These are phyloP conservation scores for Cutaneotrichosporon curvatum DNA, from an alignment of 1,284 basidiomycete species.

Conservation along the genomic window DNA sequence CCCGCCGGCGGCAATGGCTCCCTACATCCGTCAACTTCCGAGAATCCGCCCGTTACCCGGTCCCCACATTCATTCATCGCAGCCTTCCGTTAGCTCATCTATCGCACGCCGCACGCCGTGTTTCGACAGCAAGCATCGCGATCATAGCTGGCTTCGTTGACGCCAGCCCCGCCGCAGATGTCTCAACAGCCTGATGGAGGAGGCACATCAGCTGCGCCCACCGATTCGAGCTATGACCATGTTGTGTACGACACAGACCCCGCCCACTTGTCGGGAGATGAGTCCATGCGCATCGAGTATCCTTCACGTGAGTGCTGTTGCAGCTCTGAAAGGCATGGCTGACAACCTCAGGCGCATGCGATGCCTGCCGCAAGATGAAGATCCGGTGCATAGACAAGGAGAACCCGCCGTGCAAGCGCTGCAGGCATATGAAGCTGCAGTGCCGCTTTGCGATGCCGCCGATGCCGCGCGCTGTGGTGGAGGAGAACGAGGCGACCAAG, in stretches of 20 bases:
- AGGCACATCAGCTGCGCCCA: too few relatives aligned
- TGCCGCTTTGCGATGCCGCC: conserved; percentile 17
- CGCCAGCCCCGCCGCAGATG: too few relatives aligned
- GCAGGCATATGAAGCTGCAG: conserved; percentile 17
- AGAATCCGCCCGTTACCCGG: too few relatives aligned
- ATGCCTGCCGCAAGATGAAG: conserved; percentile 24
- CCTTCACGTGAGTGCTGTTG: background rate
- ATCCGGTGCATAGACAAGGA: conserved; percentile 25
- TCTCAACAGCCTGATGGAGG: too few relatives aligned
- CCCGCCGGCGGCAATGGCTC: too few relatives aligned
- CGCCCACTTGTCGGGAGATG: background rate
- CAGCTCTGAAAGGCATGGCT: background rate
- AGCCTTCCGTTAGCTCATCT: too few relatives aligned
- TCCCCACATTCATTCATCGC: too few relatives aligned
- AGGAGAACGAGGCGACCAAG: conserved; percentile 7
- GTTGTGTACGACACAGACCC: background rate
- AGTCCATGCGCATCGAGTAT: background rate
- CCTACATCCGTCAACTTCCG: too few relatives aligned
- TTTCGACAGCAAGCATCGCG: too few relatives aligned
- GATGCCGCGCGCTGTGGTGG: conserved; percentile 18
- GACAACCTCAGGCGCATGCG: conserved; percentile 8
- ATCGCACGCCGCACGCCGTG: too few relatives aligned
- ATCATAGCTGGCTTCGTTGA: too few relatives aligned
- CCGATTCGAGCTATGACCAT: background rate
- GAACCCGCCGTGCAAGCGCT: conserved; percentile 23